These are phyloP conservation scores for Pythium sp. DNA, from an alignment of 352 stramenopile genomes.

Conservation along the genomic window DNA sequence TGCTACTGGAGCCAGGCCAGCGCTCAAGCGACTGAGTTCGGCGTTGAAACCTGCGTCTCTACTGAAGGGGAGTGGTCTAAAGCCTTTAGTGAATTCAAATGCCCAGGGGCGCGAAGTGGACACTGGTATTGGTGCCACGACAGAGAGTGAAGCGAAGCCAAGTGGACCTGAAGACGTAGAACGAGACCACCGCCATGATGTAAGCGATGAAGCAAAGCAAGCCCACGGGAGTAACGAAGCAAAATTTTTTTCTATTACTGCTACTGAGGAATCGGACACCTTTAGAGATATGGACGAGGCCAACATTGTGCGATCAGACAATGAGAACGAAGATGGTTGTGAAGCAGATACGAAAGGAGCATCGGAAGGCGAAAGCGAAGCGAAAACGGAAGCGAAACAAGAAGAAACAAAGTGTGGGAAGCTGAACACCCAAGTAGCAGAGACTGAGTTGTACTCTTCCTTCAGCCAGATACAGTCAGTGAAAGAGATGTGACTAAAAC, in stretches of 20 bases:
- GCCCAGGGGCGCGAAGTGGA: not conserved
- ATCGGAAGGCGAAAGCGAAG: not conserved
- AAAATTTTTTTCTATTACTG: not conserved
- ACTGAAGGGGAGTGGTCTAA: not conserved
- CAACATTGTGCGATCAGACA: constrained; percentile 1
- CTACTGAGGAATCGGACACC: not conserved
- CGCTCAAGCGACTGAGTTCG: not conserved
- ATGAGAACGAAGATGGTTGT: not conserved
- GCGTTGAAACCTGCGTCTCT: not conserved
- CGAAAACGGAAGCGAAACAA: not conserved
- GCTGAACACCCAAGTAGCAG: not conserved
- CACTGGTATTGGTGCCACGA: not conserved
- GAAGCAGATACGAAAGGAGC: not conserved
- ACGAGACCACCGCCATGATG: too few species aligned
- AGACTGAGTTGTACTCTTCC: constrained; percentile 11
- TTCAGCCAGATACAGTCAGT: not conserved
- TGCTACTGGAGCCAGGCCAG: not conserved
- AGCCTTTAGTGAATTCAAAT: not conserved
- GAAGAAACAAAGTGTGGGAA: not conserved
- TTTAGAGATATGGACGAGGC: constrained; percentile 11
- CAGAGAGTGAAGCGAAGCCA: not conserved
- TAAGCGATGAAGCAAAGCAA: not conserved
- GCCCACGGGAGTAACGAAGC: not conserved
- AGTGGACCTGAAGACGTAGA: not conserved
- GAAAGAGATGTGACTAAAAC: not conserved